Percentiles rank a stretch among this genome's conserved stretches.
These are phyloP conservation scores for Margaritispora aquatica DNA, from an alignment of 495 filamentous ascomycete species.

Conservation along the genomic window DNA sequence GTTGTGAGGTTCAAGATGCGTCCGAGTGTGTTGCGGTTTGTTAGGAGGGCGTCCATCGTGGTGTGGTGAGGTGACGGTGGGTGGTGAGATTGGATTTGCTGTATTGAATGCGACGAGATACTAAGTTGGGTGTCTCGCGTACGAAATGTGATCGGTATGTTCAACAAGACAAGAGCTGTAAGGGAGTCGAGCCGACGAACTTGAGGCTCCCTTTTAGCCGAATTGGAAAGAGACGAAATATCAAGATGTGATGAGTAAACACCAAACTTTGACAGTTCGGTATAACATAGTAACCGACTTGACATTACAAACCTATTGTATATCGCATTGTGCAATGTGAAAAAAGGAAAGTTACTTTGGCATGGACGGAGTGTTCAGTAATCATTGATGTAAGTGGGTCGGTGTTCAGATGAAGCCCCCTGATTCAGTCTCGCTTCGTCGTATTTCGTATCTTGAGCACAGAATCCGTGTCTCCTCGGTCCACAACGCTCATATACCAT, in stretches of 20 bases:
- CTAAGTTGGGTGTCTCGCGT: too few relatives aligned
- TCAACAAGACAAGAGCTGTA: not conserved
- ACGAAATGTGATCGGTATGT: too few relatives aligned
- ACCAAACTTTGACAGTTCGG: not conserved
- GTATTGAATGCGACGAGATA: too few relatives aligned
- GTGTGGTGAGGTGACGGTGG: not conserved
- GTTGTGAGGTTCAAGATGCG: constrained; percentile 1
- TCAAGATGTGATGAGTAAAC: not conserved
- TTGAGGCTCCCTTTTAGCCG: too few relatives aligned
- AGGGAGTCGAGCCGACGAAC: too few relatives aligned
- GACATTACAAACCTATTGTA: not conserved
- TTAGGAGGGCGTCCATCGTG: constrained; percentile 8
- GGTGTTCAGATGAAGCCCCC: too few relatives aligned
- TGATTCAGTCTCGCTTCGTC: not conserved
- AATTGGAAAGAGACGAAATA: too few relatives aligned
- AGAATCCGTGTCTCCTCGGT: too few relatives aligned
- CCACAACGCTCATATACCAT: too few relatives aligned
- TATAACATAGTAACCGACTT: not conserved
- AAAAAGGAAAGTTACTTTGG: not conserved
- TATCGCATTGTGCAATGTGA: not conserved
- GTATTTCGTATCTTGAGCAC: not conserved
- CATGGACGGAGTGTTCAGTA: not conserved
- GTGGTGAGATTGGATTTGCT: too few relatives aligned
- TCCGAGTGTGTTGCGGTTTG: constrained; percentile 1
- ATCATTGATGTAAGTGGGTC: too few relatives aligned